Base-by-base conservation (phyloP, 2,329 filamentous ascomycete species). In the Penicillium thymicola region DNA sequence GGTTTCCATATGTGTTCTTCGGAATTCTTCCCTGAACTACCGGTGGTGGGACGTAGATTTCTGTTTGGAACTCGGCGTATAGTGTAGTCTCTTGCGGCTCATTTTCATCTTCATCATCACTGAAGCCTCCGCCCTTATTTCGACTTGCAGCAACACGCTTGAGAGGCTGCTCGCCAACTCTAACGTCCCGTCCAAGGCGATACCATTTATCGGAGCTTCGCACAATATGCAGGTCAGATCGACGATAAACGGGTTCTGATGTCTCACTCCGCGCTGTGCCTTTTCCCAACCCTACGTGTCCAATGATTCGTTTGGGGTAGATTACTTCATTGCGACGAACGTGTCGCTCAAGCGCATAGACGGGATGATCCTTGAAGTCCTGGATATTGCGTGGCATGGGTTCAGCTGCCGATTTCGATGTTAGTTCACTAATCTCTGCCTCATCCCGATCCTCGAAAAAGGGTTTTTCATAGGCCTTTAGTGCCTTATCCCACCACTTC, bases 171-270 rank as follows among this genome's bases (percentile, higher is more conserved):
- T 96, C 90, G 14, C 88, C 85, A 0, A 84, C 76, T 63, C 85
- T 90, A 8, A 99, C 85, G 61, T 92, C 87, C 27, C 91, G 82
- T 0, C 94, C 94, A 58, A 93, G 76, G 2, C 92, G 86, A 72
- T 94, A 97, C 95, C 94, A 99, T 61, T 89, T 91, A 63, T 96
- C 91, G 3, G 85, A 86, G 59, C 86, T 95, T 59, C 87, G 84
- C 1, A 91, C 91, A 5, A 85, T 68, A 51, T 90, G 86, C 0
- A 99, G 90, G 69, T 97, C 90, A 46, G 81, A 82, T 4, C 94
- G 84, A 25, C 92, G 85, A 70, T 90, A 99, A 0, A 99, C 87
- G 50, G 85, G 84, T 70, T 96, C 92, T 59, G 93, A 76, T 0
- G 78, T 67, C 42, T 79, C 77, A 67, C 60, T 83, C 75, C 76